Conservation (phyloP, 352 stramenopile genomes). For the Globisporangium middletonii region DNA sequence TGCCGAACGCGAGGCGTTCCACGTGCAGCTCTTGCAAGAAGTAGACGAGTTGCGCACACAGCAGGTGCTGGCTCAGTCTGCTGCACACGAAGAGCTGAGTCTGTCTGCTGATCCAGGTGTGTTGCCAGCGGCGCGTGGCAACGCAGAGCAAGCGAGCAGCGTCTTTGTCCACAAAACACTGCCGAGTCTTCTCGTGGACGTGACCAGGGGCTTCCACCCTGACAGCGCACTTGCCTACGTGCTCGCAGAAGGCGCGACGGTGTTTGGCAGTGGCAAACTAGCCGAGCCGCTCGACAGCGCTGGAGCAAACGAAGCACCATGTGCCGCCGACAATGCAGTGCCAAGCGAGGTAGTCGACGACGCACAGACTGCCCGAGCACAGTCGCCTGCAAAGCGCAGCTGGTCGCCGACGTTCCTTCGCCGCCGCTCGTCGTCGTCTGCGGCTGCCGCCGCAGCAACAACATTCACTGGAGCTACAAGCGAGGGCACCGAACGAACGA, state of each 20-base stretch:
- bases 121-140: not conserved
- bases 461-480: not conserved
- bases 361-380: not conserved
- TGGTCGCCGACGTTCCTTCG: conserved; percentile 39
- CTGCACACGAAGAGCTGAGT: too few relatives aligned
- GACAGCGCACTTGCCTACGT: conserved; percentile 34
- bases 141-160: not conserved
- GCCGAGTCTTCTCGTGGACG: conserved; percentile 45
- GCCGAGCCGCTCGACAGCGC: too few relatives aligned
- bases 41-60: conserved; percentile 31
- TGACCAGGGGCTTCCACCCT: conserved; percentile 18
- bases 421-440: conserved; percentile 19
- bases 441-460: conserved; percentile 11
- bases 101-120: too few relatives aligned
- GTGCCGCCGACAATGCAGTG: conserved; percentile 13
- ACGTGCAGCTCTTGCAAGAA: conserved; percentile 39
- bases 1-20: conserved; percentile 43
- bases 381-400: conserved; percentile 20
- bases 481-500: not conserved
- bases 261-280: conserved; percentile 28
- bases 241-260: conserved; percentile 32
- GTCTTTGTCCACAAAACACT: conserved; percentile 24
- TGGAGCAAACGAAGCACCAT: conserved; percentile 5
- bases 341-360: conserved; percentile 10
- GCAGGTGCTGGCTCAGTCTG: not conserved